Evolutionary conservation across 2,329 filamentous ascomycete species (phyloP).

Genomic region (Penicillium palitans): DNA sequence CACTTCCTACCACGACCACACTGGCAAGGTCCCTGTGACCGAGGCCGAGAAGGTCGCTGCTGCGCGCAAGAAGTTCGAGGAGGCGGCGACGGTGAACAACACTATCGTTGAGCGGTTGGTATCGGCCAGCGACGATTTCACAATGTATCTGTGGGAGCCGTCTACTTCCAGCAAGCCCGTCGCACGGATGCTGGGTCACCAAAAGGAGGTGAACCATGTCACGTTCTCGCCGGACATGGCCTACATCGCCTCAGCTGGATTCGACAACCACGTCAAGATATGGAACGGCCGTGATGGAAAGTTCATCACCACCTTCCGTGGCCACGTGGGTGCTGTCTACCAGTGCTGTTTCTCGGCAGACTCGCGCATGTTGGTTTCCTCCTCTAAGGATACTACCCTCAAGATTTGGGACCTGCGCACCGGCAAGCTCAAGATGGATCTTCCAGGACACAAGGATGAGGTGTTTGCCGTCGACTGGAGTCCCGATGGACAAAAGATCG

Average conservation of each 20-base stretch:
- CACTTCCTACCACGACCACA: slow-evolving; percentile 84
- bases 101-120: slow-evolving; percentile 80
- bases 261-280: slow-evolving; percentile 92
- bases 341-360: slow-evolving; percentile 92
- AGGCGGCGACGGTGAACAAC: slow-evolving; percentile 74
- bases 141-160: slow-evolving; percentile 94
- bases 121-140: slow-evolving; percentile 92
- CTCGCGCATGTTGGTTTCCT: slow-evolving; percentile 82
- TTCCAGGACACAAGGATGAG: slow-evolving; percentile 88
- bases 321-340: slow-evolving; percentile 89
- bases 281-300: slow-evolving; percentile 76
- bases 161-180: slow-evolving; percentile 76
- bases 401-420: slow-evolving; percentile 93
- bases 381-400: slow-evolving; percentile 86
- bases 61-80: slow-evolving; percentile 80
- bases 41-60: slow-evolving; percentile 71
- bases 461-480: slow-evolving; percentile 96
- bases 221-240: slow-evolving; percentile 88
- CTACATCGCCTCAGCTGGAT: slow-evolving; percentile 82
- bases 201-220: slow-evolving; percentile 96
- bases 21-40: slow-evolving; percentile 65
- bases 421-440: slow-evolving; percentile 76
- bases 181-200: slow-evolving; percentile 85
- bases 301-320: slow-evolving; percentile 84
- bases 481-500: slow-evolving; percentile 82